Conservation (phyloP, 371 early-diverging fungal species). For the Parasitella parasitica region DNA sequence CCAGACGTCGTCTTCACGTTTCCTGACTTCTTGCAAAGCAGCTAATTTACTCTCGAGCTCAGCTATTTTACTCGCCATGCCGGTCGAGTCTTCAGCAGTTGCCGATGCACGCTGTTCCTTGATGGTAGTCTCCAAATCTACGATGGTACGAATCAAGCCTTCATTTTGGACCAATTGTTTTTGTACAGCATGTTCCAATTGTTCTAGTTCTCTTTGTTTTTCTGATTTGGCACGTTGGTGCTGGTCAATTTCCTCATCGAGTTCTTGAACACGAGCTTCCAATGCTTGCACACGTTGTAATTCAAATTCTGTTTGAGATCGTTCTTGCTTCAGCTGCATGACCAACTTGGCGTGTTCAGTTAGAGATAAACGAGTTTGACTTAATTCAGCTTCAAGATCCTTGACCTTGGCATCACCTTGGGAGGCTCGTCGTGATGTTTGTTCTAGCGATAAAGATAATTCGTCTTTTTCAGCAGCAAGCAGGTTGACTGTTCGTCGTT, state of each 20-base stretch:
- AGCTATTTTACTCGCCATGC: conserved; percentile 29
- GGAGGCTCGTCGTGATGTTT: conserved; percentile 22
- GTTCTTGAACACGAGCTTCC: conserved; percentile 19
- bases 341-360: neutral
- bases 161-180: conserved; percentile 5
- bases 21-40: conserved; percentile 13
- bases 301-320: conserved; percentile 12
- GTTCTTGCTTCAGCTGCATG: conserved; percentile 8
- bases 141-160: conserved; percentile 13
- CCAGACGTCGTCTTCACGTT: conserved; percentile 13
- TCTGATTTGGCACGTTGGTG: conserved; percentile 1
- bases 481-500: conserved; percentile 17
- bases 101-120: conserved; percentile 24
- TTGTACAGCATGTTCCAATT: conserved; percentile 3
- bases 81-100: conserved; percentile 22
- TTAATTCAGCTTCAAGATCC: conserved; percentile 13
- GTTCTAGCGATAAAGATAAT: conserved; percentile 17
- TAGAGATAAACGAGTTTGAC: conserved; percentile 6
- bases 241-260: conserved; percentile 25
- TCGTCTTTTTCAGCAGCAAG: conserved; percentile 27
- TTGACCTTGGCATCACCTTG: conserved; percentile 18
- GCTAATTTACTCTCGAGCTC: conserved; percentile 23
- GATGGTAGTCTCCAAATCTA: conserved; percentile 14
- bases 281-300: conserved; percentile 16
- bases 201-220: conserved; percentile 4